Evolutionary conservation across 768 basidiomycete genomes (phyloP).

Genomic region (Kwoniella mangroviensis): DNA sequence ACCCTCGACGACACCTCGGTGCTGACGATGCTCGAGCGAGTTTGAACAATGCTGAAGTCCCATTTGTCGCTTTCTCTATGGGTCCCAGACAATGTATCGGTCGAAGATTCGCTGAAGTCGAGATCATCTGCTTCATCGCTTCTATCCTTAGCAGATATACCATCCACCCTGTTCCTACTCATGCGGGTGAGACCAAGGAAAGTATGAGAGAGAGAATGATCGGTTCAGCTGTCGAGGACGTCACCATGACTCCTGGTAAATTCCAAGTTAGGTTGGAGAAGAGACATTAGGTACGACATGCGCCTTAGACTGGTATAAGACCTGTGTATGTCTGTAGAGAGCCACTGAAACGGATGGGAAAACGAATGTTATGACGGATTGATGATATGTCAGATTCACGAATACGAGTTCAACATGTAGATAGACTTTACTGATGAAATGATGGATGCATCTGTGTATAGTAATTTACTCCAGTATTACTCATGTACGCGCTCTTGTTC

Average conservation of each 20-base stretch:
- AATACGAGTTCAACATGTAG: background rate
- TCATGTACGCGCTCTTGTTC: background rate
- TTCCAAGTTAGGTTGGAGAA: constrained; percentile 35
- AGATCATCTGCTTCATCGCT: constrained; percentile 32
- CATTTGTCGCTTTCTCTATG: constrained; percentile 31
- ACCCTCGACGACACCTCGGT: constrained; percentile 15
- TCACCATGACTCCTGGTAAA: constrained; percentile 44
- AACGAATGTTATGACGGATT: background rate
- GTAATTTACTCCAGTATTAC: too few relatives aligned
- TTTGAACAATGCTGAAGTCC: constrained; percentile 2
- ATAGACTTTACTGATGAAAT: background rate
- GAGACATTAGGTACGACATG: background rate
- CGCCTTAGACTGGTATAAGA: too few relatives aligned
- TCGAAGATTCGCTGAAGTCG: constrained; percentile 43
- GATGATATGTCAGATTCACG: background rate
- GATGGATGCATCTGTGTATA: background rate
- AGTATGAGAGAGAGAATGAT: constrained; percentile 37
- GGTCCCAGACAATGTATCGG: constrained; percentile 41
- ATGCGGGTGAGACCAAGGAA: constrained; percentile 32
- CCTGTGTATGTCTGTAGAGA: too few relatives aligned
- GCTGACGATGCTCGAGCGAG: constrained; percentile 8
- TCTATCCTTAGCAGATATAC: constrained; percentile 28
- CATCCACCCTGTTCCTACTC: constrained; percentile 22
- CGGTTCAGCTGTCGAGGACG: constrained; percentile 25
- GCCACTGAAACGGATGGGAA: background rate